Percentiles rank a stretch among this genome's conserved stretches.
These are phyloP conservation scores for Rubia peregrina DNA, from an alignment of 305 asterid genomes.

Conservation along the genomic window DNA sequence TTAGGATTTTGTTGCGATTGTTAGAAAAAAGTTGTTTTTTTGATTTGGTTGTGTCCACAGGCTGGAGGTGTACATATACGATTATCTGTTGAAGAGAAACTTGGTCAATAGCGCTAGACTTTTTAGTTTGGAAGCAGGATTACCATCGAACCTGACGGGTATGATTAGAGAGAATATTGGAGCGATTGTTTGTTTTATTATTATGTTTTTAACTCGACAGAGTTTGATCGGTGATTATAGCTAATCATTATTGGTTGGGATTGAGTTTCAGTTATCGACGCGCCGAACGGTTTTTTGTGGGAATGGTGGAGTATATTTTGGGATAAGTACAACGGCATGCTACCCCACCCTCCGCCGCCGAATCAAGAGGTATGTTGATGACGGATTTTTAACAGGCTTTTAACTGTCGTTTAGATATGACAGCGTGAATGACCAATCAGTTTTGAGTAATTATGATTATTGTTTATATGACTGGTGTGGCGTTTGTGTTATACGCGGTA, in stretches of 20 bases:
- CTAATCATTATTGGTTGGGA: neutral
- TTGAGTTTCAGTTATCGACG: conserved; percentile 34
- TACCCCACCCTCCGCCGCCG: neutral
- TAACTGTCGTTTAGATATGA: neutral
- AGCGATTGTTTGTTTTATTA: neutral
- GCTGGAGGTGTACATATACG: conserved; percentile 39
- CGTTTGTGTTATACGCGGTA: no score
- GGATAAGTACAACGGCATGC: conserved; percentile 24
- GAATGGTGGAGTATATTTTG: conserved; percentile 54
- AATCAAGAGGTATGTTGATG: conserved; percentile 13
- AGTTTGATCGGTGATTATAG: neutral
- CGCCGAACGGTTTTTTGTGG: conserved; percentile 39
- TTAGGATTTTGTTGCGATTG: neutral
- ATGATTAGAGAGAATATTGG: conserved; percentile 5
- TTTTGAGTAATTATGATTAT: neutral
- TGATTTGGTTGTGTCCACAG: conserved; percentile 14
- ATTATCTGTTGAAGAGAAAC: conserved; percentile 37
- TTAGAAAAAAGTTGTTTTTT: neutral
- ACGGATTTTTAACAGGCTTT: neutral
- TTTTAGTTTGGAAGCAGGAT: conserved; percentile 30
- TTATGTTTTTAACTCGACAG: neutral
- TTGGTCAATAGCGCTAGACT: conserved; percentile 27
- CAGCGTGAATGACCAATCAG: neutral
- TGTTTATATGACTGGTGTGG: no score
- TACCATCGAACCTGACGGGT: conserved; percentile 32